A percentile compares a stretch with the other conserved stretches of the same genome.
Evolutionary conservation across 2,329 filamentous ascomycete species (phyloP).

Genomic region (Colletotrichum coccodes): DNA sequence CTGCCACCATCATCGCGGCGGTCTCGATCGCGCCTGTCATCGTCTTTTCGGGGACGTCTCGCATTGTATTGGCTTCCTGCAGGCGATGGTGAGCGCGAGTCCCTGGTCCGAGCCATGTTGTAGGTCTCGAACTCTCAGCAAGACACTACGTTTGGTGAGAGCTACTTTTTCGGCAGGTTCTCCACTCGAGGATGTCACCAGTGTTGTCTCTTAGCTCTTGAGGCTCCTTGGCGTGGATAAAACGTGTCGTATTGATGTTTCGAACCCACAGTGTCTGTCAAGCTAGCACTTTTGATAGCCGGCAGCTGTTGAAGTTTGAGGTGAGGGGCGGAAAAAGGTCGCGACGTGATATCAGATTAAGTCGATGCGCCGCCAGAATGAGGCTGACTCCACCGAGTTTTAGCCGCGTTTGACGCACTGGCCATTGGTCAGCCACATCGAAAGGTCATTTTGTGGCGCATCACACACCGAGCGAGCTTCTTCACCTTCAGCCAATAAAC

Average conservation of each 20-base stretch:
- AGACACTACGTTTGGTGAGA: slow-evolving; percentile 42
- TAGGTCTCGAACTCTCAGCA: slow-evolving; percentile 52
- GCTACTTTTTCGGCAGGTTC: slow-evolving; percentile 34
- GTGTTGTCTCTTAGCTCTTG: not conserved
- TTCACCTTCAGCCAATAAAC: not conserved
- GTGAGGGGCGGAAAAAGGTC: slow-evolving; percentile 28
- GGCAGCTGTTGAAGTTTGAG: slow-evolving; percentile 4
- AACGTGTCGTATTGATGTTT: not conserved
- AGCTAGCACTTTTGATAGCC: slow-evolving; percentile 1
- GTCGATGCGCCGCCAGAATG: slow-evolving; percentile 11
- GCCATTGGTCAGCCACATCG: not conserved
- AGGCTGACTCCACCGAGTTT: slow-evolving; percentile 16
- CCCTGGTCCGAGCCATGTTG: slow-evolving; percentile 71
- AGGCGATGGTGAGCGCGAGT: slow-evolving; percentile 91
- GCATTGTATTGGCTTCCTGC: slow-evolving; percentile 85
- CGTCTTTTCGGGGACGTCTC: slow-evolving; percentile 73
- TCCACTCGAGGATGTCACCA: slow-evolving; percentile 24
- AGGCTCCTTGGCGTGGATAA: not conserved
- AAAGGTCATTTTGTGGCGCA: not conserved
- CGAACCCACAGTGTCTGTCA: not conserved
- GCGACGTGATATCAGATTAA: slow-evolving; percentile 25
- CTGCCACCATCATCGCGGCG: slow-evolving; percentile 60
- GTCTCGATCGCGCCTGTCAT: slow-evolving; percentile 65
- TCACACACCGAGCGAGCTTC: not conserved
- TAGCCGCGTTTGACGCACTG: not conserved